phyloP scores from a whole-genome alignment of 2,329 filamentous ascomycete species.

The Pseudogymnoascus pannorum region DNA sequence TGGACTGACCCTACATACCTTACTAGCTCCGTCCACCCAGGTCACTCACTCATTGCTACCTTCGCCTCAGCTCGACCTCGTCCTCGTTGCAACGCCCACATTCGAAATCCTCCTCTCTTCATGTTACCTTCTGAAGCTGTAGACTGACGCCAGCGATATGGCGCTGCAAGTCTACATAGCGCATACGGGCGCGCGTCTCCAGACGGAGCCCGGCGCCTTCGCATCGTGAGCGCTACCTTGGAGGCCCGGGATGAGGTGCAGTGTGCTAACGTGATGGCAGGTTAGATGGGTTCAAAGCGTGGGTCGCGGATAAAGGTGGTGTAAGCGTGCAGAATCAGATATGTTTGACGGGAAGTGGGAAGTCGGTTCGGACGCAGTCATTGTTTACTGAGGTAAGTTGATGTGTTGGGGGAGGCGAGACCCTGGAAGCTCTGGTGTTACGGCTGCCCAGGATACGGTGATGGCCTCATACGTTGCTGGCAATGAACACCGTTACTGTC shows the following conservation, averaged over 20 bases:
- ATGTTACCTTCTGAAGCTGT: constrained; percentile 20
- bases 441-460: not conserved
- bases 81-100: not conserved
- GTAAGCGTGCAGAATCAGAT: constrained; percentile 77
- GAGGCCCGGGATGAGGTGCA: constrained; percentile 1
- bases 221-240: constrained; percentile 50
- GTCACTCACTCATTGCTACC: constrained; percentile 7
- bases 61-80: not conserved
- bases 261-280: constrained; percentile 36
- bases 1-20: constrained; percentile 7
- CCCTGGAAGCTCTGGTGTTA: not conserved
- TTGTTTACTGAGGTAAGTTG: constrained; percentile 67
- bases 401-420: not conserved
- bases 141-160: constrained; percentile 49
- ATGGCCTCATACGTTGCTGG: not conserved
- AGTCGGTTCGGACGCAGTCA: constrained; percentile 46
- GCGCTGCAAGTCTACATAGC: constrained; percentile 85
- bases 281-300: constrained; percentile 76
- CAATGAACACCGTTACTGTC: not conserved
- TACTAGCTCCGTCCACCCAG: constrained; percentile 5
- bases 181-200: constrained; percentile 82
- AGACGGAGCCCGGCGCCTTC: constrained; percentile 69
- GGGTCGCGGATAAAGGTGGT: constrained; percentile 66
- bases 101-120: not conserved
- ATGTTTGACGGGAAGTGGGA: constrained; percentile 71